Evolutionary conservation across 228 moss, liverwort and hornwort species (phyloP).

Genomic region (Sphagnum fallax): DNA sequence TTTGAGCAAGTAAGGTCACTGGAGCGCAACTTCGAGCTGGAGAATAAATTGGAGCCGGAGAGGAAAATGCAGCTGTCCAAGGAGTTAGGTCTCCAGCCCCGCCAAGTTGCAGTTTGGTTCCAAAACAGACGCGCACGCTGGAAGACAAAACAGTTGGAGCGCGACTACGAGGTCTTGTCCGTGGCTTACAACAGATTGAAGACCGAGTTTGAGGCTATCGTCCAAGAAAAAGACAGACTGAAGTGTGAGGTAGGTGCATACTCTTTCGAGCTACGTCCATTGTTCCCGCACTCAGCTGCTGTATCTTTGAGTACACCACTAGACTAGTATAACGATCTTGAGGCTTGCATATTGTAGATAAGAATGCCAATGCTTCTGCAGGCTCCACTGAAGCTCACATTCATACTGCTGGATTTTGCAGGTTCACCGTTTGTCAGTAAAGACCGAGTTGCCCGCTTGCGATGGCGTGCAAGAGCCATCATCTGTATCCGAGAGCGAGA

Average conservation of each 20-base stretch:
- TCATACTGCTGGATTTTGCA: no score
- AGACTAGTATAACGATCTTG: no score
- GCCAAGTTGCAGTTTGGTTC: slow-evolving; percentile 58
- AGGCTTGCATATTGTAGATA: no score
- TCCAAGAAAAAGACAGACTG: slow-evolving; percentile 8
- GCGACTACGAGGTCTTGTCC: slow-evolving; percentile 9
- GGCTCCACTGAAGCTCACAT: no score
- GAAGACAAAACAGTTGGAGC: slow-evolving; percentile 15
- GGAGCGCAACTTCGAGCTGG: slow-evolving; percentile 60
- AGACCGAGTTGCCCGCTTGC: no score
- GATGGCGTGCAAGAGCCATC: no score
- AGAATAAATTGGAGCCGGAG: slow-evolving; percentile 64
- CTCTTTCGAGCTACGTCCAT: no score
- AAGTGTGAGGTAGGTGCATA: slow-evolving; percentile 2
- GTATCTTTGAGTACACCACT: no score
- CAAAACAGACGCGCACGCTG: slow-evolving; percentile 13
- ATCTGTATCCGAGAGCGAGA: no score
- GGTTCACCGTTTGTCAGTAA: no score
- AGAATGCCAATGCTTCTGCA: no score
- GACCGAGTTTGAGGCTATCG: slow-evolving; percentile 1
- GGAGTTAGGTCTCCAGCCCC: slow-evolving; percentile 58
- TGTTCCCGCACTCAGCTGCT: no score
- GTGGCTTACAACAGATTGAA: slow-evolving; percentile 7
- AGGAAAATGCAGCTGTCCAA: slow-evolving; percentile 61
- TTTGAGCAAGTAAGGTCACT: slow-evolving; percentile 59